Base-by-base conservation (phyloP, 2,329 filamentous ascomycete species). In the Hypomyces rosellus region DNA sequence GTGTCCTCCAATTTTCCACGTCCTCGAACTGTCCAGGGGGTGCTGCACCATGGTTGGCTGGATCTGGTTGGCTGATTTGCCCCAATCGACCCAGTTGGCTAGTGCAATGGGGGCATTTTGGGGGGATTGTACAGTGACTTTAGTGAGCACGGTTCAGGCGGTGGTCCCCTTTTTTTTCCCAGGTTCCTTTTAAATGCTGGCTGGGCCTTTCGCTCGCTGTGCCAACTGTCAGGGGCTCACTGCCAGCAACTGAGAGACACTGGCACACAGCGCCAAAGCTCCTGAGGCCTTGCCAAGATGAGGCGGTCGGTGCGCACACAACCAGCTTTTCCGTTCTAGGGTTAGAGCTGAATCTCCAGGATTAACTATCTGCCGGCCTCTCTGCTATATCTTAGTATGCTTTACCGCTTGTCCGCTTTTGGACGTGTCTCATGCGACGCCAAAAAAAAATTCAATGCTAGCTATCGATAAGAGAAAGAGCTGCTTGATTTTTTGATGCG, bases 301-400 rank as follows among this genome's bases (percentile, higher is more conserved):
- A 51, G 45, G 49, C 44, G 55, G 56, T 55, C 57, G 55, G 54
- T 57, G 60, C 57, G 49, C 48, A 40, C 48, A 34, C 34, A 30
- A 11, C 25, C 18, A 36, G 50, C 51, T 56, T 60, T 58, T 22
- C 60, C 54, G 9, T 13, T 46, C 33, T 16, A 12, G 48, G 55
- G 14, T 45, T 64, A 59, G 57, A 42, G 15, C 3, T n/a, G 9
- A 33, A 34, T 41, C 20, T 25, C n/a, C 48, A 56, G 68, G 68
- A 72, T 61, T 57, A 72, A 69, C 53, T 54, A 59, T 61, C 46
- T 54, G 53, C 69, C 69, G 67, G 54, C 45, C 15, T 22, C 25
- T 9, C 11, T 38, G 38, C 5, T n/a, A n/a, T n/a, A 25, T 25
- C 22, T 25, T 25, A 7, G 4, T 25, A 25, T 30, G 25, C 25